Conservation (phyloP, 1,139 yeast species). For the Taiozyma sp. region DNA sequence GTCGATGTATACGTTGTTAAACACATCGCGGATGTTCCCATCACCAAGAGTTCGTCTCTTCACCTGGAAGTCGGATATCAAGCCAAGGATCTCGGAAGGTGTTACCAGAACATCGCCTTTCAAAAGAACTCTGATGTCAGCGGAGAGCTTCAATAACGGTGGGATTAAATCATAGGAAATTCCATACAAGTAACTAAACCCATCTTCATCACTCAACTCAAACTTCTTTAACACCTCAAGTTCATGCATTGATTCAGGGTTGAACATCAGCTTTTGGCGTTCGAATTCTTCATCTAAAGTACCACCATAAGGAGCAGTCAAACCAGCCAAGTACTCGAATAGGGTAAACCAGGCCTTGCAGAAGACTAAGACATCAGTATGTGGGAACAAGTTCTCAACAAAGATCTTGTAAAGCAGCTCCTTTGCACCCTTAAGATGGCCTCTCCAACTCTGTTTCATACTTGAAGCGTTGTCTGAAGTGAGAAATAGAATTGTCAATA, state of each 20-base stretch:
- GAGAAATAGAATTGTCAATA: constrained; percentile 60
- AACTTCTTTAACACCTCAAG: constrained; percentile 5
- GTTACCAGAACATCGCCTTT: constrained; percentile 1
- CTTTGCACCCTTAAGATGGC: constrained; percentile 72
- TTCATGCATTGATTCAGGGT: constrained; percentile 9
- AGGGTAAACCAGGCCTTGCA: constrained; percentile 72
- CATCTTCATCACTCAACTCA: constrained; percentile 13
- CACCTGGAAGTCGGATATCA: constrained; percentile 6
- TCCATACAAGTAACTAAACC: constrained; percentile 17
- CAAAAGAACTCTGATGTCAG: constrained; percentile 1
- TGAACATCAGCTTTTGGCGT: constrained; percentile 5
- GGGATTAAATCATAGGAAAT: constrained; percentile 10
- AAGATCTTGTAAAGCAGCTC: constrained; percentile 48
- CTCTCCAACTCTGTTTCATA: constrained; percentile 66
- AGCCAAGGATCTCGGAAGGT: constrained; percentile 4
- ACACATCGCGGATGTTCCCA: constrained; percentile 50
- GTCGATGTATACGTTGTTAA: constrained; percentile 51
- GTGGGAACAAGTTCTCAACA: constrained; percentile 30
- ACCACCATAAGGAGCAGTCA: constrained; percentile 66
- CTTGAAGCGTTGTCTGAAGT: constrained; percentile 70
- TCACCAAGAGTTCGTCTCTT: background rate
- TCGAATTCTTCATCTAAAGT: constrained; percentile 34
- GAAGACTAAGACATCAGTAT: constrained; percentile 45
- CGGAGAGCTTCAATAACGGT: constrained; percentile 11
- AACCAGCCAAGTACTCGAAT: constrained; percentile 64